Base-by-base conservation (phyloP, 139 green algal genomes). In the Desmodesmus armatus region DNA sequence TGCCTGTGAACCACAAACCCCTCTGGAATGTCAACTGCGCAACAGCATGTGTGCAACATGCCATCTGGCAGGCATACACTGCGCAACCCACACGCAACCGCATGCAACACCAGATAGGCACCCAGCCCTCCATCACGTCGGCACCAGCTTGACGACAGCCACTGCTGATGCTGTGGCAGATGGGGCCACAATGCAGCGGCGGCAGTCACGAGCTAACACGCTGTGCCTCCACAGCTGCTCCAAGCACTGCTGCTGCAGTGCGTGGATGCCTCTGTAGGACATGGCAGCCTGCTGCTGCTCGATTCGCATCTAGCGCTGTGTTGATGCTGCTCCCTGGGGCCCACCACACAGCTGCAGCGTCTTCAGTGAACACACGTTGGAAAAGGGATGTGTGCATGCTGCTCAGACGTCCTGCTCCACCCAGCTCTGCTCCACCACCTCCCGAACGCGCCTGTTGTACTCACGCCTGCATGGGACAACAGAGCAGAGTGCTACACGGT, bases 401-500 rank as follows among this genome's bases (percentile, higher is more conserved):
- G 60, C 27, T 84, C 78, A 75, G 13, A 62, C 60, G 21, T 92
- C 90, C 25, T 85, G 67, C 74, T 91, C 87, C 62, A 91, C 86
- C 90, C 89, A 94, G 74, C 91, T 98, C 35, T 86, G 90, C 87
- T 99, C 94, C 53, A 99, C 96, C 3, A 97, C 89, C 60, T 96
- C 94, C 44, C 94, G 93, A 25, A 99, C 96, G 33, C 94, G 84
- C 77, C 95, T 83, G 90, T 98, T 98, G 92, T 99, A 99, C 79
- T 98, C 95, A 0, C 96, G 88, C 82, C 88, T 96, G 85, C 33
- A 86, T 40, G n/a, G n/a, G n/a, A n/a, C n/a, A n/a, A 31, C 39
- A 53, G 60, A 27, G n/a, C n/a, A n/a, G n/a, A n/a, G n/a, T n/a
- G n/a, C n/a, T n/a, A n/a, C n/a, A n/a, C n/a, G 21, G 35, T 55